Base-by-base conservation (phyloP, 176 grass and related monocot species). In the Metroxylon sagu region DNA sequence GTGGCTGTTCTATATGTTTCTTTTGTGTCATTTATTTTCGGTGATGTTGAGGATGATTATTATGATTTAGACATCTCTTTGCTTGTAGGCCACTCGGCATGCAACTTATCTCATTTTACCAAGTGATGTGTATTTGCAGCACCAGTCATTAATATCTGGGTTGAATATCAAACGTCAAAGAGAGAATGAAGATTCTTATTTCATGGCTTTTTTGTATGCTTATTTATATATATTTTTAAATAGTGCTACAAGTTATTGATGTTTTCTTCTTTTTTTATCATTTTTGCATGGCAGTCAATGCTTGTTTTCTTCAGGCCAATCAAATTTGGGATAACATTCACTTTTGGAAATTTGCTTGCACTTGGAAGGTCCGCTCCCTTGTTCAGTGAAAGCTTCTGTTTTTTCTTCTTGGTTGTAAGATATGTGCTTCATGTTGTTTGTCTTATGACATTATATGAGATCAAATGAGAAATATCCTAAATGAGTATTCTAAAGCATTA, bases 291-390 rank as follows among this genome's bases (percentile, higher is more conserved):
- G 65, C 81, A 98, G 93, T 98, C 93, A 6, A 98, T 98, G 93
- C 25, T 98, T 59, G 93, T 98, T 69, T 98, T 98, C 76, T 92
- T 98, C 78, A 80, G 92, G 66, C 93, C 93, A 65, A 78, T 98
- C 70, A 98, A 98, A 74, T 98, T 98, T 6, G 87, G 87, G 25
- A 74, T 98, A 60, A 81, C 93, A 71, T 98, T 98, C 87, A 98
- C 93, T 35, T 83, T 98, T 75, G 93, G 93, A 57, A 98, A 98
- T 88, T 78, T 88, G 72, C 83, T 98, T 77, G 93, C 93, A 48
- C 75, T 98, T 53, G 87, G 93, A 82, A 98, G 93, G 93, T 98
- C 65, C 70, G 79, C 81, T 50, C 48, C 54, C 55, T 43, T 30
- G 1, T 35, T 63, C 52, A 14, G 17, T 68, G 18, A 29, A 55